These are phyloP conservation scores for Morella rubra DNA, from an alignment of 306 rosid genomes.

Conservation along the genomic window DNA sequence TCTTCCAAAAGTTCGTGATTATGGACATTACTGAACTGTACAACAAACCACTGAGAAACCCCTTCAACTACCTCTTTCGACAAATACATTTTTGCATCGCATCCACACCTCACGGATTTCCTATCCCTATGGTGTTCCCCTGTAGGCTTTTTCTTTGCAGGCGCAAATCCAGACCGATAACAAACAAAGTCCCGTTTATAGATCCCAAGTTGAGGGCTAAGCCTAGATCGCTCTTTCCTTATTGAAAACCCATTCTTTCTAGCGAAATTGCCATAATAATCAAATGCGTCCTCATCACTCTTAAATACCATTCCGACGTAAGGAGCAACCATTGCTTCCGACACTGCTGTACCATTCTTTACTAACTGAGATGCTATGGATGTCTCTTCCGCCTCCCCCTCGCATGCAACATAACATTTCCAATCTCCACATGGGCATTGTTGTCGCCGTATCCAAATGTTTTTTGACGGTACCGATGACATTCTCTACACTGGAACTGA, in stretches of 20 bases:
- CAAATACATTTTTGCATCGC: conserved; percentile 93
- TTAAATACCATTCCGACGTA: conserved; percentile 95
- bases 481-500: conserved; percentile 33
- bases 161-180: conserved; percentile 94
- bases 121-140: conserved; percentile 94
- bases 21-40: conserved; percentile 86
- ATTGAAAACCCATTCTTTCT: conserved; percentile 88
- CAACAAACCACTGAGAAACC: conserved; percentile 86
- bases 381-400: conserved; percentile 66
- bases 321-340: conserved; percentile 73
- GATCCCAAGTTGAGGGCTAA: conserved; percentile 85
- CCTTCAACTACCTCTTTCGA: conserved; percentile 88
- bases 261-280: conserved; percentile 80
- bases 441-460: conserved; percentile 81
- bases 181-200: conserved; percentile 97
- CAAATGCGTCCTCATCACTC: conserved; percentile 91
- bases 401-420: conserved; percentile 79
- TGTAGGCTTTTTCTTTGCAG: conserved; percentile 69
- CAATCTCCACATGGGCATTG: conserved; percentile 99
- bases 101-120: conserved; percentile 89
- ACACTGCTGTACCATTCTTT: conserved; percentile 42
- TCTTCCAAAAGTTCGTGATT: conserved; percentile 95
- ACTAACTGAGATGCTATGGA: conserved; percentile 53
- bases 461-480: conserved; percentile 61
- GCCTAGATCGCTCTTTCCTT: conserved; percentile 88